Evolutionary conservation across 768 basidiomycete species (phyloP).

Genomic region (Fibroporia radiculosa): DNA sequence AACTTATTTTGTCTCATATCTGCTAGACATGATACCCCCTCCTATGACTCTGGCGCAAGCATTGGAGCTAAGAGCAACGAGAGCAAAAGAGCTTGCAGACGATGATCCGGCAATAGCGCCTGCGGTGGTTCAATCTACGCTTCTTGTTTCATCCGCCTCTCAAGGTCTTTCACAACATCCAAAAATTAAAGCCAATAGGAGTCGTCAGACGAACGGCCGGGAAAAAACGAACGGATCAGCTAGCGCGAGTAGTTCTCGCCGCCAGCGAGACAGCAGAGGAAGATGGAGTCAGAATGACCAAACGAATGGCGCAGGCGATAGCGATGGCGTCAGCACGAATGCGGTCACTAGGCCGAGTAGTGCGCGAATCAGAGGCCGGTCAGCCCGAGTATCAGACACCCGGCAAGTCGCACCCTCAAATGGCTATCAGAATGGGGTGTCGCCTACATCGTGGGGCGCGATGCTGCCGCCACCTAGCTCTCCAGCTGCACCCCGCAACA

Average conservation of each 20-base stretch:
- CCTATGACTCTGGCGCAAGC: slow-evolving; percentile 55
- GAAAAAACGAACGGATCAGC: slow-evolving; percentile 3
- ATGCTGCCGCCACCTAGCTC: not conserved
- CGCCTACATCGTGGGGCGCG: slow-evolving; percentile 4
- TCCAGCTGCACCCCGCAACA: too few species aligned
- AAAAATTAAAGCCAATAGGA: not conserved
- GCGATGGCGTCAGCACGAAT: not conserved
- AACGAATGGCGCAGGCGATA: not conserved
- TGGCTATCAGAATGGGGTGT: not conserved
- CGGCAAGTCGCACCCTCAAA: slow-evolving; percentile 1
- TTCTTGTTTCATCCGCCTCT: not conserved
- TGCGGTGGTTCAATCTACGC: slow-evolving; percentile 3
- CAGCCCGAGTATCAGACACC: slow-evolving; percentile 1
- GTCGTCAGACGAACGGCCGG: slow-evolving; percentile 4
- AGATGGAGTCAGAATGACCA: slow-evolving; percentile 10
- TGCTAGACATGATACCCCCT: slow-evolving; percentile 57
- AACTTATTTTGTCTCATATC: slow-evolving; percentile 2
- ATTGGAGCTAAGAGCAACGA: slow-evolving; percentile 43
- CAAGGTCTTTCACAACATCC: not conserved
- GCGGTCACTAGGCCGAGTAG: not conserved
- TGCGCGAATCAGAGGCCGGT: slow-evolving; percentile 4
- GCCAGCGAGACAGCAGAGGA: slow-evolving; percentile 11
- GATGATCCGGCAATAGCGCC: slow-evolving; percentile 25
- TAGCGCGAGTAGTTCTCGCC: slow-evolving; percentile 3
- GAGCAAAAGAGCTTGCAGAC: slow-evolving; percentile 49